A percentile compares a stretch with the other conserved stretches of the same genome.
Conservation (phyloP, 129 eudicot genomes). For the Oenanthe sinensis region DNA sequence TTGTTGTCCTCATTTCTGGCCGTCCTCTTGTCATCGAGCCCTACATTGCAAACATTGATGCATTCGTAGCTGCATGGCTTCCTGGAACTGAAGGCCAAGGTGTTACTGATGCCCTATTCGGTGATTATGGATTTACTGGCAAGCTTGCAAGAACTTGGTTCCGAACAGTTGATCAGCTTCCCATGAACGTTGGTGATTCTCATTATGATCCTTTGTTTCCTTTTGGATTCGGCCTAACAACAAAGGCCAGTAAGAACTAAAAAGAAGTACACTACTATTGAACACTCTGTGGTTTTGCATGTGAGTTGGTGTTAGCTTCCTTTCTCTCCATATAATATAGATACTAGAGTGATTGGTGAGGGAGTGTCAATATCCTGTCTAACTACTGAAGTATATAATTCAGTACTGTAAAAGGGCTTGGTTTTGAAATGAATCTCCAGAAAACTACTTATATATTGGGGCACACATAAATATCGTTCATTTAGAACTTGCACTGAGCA, state of each 20-base stretch:
- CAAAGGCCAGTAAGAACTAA: slow-evolving; percentile 6
- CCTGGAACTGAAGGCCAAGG: slow-evolving; percentile 54
- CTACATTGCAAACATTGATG: slow-evolving; percentile 18
- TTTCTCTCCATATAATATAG: background rate
- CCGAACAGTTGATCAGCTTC: slow-evolving; percentile 39
- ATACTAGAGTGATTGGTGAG: background rate
- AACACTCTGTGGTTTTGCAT: background rate
- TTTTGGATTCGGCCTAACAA: slow-evolving; percentile 25
- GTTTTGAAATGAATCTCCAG: background rate
- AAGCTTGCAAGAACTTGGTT: slow-evolving; percentile 47
- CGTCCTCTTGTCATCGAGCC: slow-evolving; percentile 44
- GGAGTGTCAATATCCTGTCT: background rate
- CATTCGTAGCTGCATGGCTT: slow-evolving; percentile 44
- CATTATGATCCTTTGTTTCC: slow-evolving; percentile 30
- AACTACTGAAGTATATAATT: slow-evolving; percentile 4
- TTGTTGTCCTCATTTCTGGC: slow-evolving; percentile 40
- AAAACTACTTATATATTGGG: background rate
- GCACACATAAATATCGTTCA: background rate
- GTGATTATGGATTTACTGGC: slow-evolving; percentile 43
- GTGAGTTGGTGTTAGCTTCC: background rate
- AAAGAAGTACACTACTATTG: background rate
- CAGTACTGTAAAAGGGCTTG: background rate
- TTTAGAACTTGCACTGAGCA: too few species aligned
- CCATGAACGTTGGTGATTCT: slow-evolving; percentile 42
- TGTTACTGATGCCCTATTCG: slow-evolving; percentile 39